Conservation (phyloP, 2,329 filamentous ascomycete species). For the Aspergillus eucalypticola region DNA sequence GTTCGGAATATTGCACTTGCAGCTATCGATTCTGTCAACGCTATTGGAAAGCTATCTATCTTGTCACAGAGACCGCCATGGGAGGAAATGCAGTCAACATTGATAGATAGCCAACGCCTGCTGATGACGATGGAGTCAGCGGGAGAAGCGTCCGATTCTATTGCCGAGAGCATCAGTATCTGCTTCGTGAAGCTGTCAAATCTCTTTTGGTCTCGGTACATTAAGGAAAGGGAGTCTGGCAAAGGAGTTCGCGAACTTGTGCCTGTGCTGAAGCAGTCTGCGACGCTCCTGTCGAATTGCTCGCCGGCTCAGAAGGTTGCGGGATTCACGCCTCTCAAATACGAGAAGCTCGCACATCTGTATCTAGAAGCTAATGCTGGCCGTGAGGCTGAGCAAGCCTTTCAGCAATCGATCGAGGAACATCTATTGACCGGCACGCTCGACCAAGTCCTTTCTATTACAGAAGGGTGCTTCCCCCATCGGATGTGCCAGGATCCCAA, state of each 20-base stretch:
- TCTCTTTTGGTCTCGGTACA: constrained; percentile 50
- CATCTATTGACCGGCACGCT: constrained; percentile 43
- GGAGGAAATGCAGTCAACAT: constrained; percentile 38
- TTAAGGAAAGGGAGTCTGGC: constrained; percentile 43
- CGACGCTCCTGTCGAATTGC: constrained; percentile 38
- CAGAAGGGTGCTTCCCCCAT: constrained; percentile 28
- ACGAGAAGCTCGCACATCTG: constrained; percentile 46
- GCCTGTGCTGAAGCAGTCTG: constrained; percentile 43
- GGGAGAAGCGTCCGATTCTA: constrained; percentile 16
- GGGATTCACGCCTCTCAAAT: constrained; percentile 46
- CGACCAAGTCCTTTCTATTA: constrained; percentile 29
- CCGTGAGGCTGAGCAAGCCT: constrained; percentile 38
- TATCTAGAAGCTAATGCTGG: constrained; percentile 42
- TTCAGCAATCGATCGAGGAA: constrained; percentile 43
- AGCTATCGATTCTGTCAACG: constrained; percentile 43
- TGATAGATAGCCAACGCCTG: constrained; percentile 41
- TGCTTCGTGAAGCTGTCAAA: constrained; percentile 47
- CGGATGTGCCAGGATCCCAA: constrained; percentile 36
- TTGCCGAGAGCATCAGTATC: constrained; percentile 26
- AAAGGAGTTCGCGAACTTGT: constrained; percentile 38
- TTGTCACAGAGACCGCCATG: constrained; percentile 40
- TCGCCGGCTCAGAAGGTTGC: constrained; percentile 36
- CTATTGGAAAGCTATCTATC: constrained; percentile 42
- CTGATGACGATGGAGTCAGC: constrained; percentile 30
- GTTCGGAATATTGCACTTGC: constrained; percentile 42